These are phyloP conservation scores for Mortierella sp. DNA, from an alignment of 371 early-diverging fungal species.

Conservation along the genomic window DNA sequence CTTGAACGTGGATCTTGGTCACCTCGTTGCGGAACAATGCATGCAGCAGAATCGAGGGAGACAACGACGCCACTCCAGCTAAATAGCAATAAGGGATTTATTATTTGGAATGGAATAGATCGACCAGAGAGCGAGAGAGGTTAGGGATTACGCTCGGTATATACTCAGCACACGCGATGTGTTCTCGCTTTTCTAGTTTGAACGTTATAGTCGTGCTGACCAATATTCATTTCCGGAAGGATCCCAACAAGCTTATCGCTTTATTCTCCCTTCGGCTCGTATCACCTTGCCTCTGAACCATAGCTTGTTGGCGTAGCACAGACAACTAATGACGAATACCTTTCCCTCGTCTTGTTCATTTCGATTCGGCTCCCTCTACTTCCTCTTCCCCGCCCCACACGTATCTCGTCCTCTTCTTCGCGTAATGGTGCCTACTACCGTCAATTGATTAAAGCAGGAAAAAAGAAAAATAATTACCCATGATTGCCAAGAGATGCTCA, in stretches of 20 bases:
- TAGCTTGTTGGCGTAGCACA: neutral
- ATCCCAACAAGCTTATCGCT: neutral
- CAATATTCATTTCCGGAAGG: slow-evolving; percentile 18
- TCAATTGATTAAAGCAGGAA: neutral
- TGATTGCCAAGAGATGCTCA: slow-evolving; percentile 46
- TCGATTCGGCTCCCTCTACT: neutral
- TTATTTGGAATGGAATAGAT: no score
- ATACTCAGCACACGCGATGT: neutral
- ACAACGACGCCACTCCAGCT: slow-evolving; percentile 41
- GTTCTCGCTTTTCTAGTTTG: neutral
- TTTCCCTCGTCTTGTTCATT: neutral
- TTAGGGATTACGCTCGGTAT: neutral
- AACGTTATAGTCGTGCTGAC: slow-evolving; percentile 12
- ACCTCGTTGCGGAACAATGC: slow-evolving; percentile 42
- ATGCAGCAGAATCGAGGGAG: slow-evolving; percentile 40
- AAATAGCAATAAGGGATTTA: neutral
- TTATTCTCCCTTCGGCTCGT: neutral
- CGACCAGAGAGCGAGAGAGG: neutral
- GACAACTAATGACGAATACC: neutral
- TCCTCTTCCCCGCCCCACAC: neutral
- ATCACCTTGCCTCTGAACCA: neutral
- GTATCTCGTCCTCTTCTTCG: neutral
- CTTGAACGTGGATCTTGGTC: slow-evolving; percentile 54
- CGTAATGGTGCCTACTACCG: neutral
- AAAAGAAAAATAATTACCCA: slow-evolving; percentile 29